These are phyloP conservation scores for Dendrocalamus latiflorus DNA, from an alignment of 202 grass and related monocot genomes.

Conservation along the genomic window DNA sequence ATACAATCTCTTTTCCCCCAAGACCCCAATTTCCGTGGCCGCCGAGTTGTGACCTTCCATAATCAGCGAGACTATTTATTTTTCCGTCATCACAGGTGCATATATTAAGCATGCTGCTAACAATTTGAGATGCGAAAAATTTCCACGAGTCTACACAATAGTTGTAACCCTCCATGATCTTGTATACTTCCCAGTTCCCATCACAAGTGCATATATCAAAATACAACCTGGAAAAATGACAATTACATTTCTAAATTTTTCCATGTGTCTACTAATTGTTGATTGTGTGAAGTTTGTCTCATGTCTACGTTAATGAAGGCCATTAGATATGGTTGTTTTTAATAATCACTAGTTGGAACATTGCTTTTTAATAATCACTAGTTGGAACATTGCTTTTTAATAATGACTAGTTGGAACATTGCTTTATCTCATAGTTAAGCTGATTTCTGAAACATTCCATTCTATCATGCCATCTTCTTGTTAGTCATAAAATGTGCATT, in stretches of 20 bases:
- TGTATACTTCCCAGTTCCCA: slow-evolving; percentile 86
- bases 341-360: background rate
- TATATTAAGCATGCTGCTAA: background rate
- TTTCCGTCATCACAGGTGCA: slow-evolving; percentile 93
- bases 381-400: too few species aligned
- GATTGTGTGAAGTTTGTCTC: background rate
- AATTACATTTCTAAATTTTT: background rate
- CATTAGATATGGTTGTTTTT: background rate
- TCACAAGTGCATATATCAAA: slow-evolving; percentile 42
- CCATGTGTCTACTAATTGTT: background rate
- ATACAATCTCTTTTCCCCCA: slow-evolving; percentile 91
- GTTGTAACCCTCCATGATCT: slow-evolving; percentile 77
- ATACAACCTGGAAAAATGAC: background rate
- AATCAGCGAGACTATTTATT: slow-evolving; percentile 97
- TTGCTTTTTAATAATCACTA: background rate
- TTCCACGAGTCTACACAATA: background rate
- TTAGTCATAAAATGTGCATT: background rate
- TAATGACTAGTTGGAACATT: too few species aligned
- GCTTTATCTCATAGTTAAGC: background rate
- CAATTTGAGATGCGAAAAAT: background rate
- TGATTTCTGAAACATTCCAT: background rate
- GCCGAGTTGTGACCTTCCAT: slow-evolving; percentile 91
- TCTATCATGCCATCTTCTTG: background rate
- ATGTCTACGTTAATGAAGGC: background rate
- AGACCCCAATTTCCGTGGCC: slow-evolving; percentile 80